Evolutionary conservation across 805 yeast genomes (phyloP).

Genomic region (Tetrapisispora namnaoensis): DNA sequence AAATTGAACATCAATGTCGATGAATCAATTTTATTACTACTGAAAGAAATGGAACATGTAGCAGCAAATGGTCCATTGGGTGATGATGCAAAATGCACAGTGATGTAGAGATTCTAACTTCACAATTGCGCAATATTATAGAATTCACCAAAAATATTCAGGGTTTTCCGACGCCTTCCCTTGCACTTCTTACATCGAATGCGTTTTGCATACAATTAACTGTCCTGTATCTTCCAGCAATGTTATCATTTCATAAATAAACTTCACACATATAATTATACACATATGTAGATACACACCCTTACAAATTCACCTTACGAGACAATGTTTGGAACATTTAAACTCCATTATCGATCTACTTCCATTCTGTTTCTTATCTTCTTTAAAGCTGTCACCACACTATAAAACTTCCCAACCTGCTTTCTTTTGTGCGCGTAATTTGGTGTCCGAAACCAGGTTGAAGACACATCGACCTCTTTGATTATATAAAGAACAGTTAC

Average conservation of each 20-base stretch:
- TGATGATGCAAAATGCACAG: constrained; percentile 8
- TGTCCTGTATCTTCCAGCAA: too few species aligned
- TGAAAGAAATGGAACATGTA: constrained; percentile 14
- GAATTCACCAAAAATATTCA: neutral
- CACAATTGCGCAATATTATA: neutral
- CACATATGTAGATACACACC: too few species aligned
- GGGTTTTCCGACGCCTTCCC: too few species aligned
- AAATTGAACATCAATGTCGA: constrained; percentile 18
- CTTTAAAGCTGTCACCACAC: neutral
- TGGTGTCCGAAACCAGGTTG: neutral
- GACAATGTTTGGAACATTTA: too few species aligned
- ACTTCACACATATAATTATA: too few species aligned
- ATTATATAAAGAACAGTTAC: neutral
- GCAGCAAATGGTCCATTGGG: constrained; percentile 9
- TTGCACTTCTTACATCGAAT: too few species aligned
- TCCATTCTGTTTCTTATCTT: neutral
- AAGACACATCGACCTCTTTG: neutral
- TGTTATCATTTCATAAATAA: too few species aligned
- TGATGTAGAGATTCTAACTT: constrained; percentile 8
- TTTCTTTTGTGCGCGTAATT: neutral
- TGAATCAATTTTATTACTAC: constrained; percentile 13
- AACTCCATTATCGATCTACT: too few species aligned
- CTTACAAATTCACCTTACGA: neutral
- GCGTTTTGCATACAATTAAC: too few species aligned
- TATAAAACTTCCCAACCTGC: neutral